These are phyloP conservation scores for Clitopilus hobsonii DNA, from an alignment of 768 basidiomycete species.

Conservation along the genomic window DNA sequence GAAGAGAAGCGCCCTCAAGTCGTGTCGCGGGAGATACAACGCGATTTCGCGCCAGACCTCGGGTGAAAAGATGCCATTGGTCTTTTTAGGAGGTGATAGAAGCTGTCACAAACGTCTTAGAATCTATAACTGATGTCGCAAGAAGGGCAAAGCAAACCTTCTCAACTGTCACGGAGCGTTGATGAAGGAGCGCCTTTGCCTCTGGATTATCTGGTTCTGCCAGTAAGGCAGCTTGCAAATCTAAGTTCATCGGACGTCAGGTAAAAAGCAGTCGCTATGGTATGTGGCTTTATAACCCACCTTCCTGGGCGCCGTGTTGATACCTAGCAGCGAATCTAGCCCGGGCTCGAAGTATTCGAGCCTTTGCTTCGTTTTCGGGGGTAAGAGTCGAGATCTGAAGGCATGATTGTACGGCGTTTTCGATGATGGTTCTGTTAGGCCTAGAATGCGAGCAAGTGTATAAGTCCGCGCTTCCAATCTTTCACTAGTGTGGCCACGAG, in stretches of 20 bases:
- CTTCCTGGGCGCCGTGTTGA: conserved; percentile 61
- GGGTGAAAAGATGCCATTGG: conserved; percentile 51
- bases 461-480: background rate
- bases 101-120: conserved; percentile 18
- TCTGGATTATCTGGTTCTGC: conserved; percentile 68
- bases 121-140: background rate
- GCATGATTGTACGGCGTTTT: conserved; percentile 72
- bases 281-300: conserved; percentile 25
- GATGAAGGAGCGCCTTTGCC: conserved; percentile 55
- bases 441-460: conserved; percentile 16
- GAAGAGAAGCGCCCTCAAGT: conserved; percentile 59
- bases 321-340: conserved; percentile 57
- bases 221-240: conserved; percentile 59
- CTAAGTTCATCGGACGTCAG: conserved; percentile 27
- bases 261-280: background rate
- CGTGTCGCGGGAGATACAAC: conserved; percentile 53
- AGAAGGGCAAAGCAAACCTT: conserved; percentile 36
- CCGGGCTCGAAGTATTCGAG: conserved; percentile 64
- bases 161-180: conserved; percentile 50
- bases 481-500: background rate
- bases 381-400: conserved; percentile 52
- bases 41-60: conserved; percentile 75
- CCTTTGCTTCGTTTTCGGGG: conserved; percentile 48
- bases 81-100: conserved; percentile 35
- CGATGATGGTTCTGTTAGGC: conserved; percentile 58